phyloP scores from a whole-genome alignment of 176 grass and related monocot species.

The Lolium multiflorum region DNA sequence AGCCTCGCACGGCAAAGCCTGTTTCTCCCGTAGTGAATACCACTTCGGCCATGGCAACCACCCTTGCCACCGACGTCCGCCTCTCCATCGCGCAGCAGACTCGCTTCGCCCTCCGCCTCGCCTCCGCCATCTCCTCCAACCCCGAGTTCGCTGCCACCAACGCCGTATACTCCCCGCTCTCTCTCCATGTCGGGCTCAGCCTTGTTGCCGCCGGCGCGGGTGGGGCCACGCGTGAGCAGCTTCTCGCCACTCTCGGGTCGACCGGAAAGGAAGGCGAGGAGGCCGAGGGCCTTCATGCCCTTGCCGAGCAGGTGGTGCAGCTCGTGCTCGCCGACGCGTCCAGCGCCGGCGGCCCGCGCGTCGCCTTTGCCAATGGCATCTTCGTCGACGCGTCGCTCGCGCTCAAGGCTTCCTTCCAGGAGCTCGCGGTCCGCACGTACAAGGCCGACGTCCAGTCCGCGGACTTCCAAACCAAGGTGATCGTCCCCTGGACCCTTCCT shows the following conservation, averaged over 20 bases:
- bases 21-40: no score
- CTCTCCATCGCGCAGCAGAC: constrained; percentile 73
- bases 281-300: constrained; percentile 44
- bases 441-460: constrained; percentile 57
- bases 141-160: constrained; percentile 23
- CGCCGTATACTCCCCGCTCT: constrained; percentile 80
- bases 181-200: constrained; percentile 79
- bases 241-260: constrained; percentile 48
- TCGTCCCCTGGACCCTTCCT: neutral
- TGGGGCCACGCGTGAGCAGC: constrained; percentile 64
- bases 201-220: constrained; percentile 64
- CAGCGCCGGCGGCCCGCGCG: constrained; percentile 59
- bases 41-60: constrained; percentile 38
- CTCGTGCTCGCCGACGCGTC: constrained; percentile 78
- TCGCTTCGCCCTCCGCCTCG: constrained; percentile 64
- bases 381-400: constrained; percentile 61
- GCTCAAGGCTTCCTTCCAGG: constrained; percentile 58
- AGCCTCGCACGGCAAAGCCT: no score
- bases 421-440: constrained; percentile 43
- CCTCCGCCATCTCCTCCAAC: constrained; percentile 49
- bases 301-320: constrained; percentile 72
- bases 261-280: neutral
- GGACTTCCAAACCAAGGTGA: constrained; percentile 56
- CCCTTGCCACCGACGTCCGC: constrained; percentile 57
- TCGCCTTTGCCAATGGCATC: constrained; percentile 63